phyloP scores from a whole-genome alignment of 148 eudicot species.

The Rhododendron vialii region DNA sequence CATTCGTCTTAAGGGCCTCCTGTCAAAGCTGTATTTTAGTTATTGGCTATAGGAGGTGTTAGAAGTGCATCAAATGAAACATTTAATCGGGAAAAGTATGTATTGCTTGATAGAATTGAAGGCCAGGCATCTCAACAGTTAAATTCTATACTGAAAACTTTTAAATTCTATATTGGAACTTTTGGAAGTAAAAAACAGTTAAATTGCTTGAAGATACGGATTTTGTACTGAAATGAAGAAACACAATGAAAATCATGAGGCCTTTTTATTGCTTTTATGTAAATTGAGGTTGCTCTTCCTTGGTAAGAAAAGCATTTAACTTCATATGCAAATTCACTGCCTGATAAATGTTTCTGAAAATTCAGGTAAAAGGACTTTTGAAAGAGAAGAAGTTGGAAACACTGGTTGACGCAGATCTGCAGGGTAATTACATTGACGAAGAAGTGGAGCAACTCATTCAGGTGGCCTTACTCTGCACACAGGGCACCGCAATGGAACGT shows the following conservation, averaged over 20 bases:
- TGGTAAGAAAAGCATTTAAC: not conserved
- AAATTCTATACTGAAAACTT: not conserved
- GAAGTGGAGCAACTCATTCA: slow-evolving; percentile 56
- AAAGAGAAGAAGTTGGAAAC: slow-evolving; percentile 49
- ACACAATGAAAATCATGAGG: slow-evolving; percentile 19
- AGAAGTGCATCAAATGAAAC: not conserved
- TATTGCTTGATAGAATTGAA: not conserved
- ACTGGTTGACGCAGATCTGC: slow-evolving; percentile 42
- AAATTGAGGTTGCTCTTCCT: not conserved
- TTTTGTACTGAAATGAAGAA: not conserved
- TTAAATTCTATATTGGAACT: not conserved
- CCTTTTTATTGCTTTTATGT: not conserved
- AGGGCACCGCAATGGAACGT: slow-evolving; percentile 40
- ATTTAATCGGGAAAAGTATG: not conserved
- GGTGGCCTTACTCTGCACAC: slow-evolving; percentile 60
- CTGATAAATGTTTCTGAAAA: not conserved
- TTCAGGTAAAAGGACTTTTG: slow-evolving; percentile 54
- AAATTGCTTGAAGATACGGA: not conserved
- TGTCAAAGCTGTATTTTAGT: not conserved
- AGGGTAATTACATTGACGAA: slow-evolving; percentile 38
- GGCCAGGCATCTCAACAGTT: not conserved
- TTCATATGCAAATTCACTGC: not conserved
- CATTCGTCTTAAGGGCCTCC: not conserved
- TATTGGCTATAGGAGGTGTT: not conserved
- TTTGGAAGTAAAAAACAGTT: not conserved